Percentiles rank a stretch among this genome's conserved stretches.
Conservation (phyloP, 495 filamentous ascomycete genomes). For the Pseudomonodictys pantanalensis region DNA sequence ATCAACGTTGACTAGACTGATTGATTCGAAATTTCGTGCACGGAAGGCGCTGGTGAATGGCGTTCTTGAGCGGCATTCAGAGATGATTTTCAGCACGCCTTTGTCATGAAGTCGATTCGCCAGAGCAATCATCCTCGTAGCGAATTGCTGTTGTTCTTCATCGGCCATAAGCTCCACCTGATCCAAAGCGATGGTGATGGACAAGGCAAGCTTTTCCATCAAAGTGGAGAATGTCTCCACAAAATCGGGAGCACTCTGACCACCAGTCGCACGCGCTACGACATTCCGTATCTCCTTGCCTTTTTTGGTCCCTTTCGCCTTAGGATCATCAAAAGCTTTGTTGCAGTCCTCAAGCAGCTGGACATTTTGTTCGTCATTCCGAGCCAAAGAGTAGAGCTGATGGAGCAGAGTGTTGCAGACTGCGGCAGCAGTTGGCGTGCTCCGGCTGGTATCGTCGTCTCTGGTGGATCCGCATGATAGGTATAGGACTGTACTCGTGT, state of each 20-base stretch:
- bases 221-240: not conserved
- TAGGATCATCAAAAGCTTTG: slow-evolving; percentile 17
- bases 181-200: not conserved
- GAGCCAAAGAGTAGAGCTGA: not conserved
- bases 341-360: slow-evolving; percentile 9
- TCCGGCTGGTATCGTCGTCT: not conserved
- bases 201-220: not conserved
- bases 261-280: too few species aligned
- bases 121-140: not conserved
- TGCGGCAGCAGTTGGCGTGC: not conserved
- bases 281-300: not conserved
- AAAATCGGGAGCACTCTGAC: not conserved
- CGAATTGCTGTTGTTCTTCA: not conserved
- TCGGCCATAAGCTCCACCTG: not conserved
- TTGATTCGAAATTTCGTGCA: too few species aligned
- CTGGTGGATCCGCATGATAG: not conserved
- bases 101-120: too few species aligned
- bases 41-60: not conserved
- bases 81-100: not conserved
- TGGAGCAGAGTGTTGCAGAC: not conserved
- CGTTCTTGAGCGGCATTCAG: not conserved
- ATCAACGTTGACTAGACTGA: not conserved
- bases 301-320: not conserved
- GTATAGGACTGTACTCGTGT: not conserved
- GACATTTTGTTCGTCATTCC: not conserved